Conservation (phyloP, 2,329 filamentous ascomycete species). For the Blastomyces gilchristii region DNA sequence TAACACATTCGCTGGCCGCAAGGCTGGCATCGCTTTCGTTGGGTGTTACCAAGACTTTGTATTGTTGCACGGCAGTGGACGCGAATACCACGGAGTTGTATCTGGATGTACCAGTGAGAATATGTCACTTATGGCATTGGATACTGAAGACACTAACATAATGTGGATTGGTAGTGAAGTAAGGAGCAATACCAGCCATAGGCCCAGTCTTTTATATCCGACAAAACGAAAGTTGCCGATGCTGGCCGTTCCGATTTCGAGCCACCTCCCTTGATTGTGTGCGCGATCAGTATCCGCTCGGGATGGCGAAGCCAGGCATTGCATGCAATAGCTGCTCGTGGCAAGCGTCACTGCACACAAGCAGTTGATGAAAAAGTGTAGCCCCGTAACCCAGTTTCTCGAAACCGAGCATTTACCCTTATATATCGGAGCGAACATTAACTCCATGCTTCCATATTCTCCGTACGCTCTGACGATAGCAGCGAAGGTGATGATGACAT, state of each 20-base stretch:
- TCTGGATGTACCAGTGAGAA: constrained; percentile 4
- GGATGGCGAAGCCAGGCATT: constrained; percentile 25
- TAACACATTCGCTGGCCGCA: background rate
- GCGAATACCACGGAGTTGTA: constrained; percentile 18
- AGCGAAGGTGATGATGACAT: constrained; percentile 10
- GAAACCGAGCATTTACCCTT: constrained; percentile 11
- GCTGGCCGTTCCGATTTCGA: constrained; percentile 25
- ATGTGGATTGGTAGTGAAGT: constrained; percentile 16
- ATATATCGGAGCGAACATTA: constrained; percentile 7
- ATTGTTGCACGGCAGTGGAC: constrained; percentile 3
- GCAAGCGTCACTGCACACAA: constrained; percentile 25
- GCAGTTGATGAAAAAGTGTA: constrained; percentile 29
- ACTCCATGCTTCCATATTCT: background rate
- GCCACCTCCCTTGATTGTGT: constrained; percentile 22
- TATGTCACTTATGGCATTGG: background rate
- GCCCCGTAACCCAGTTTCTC: constrained; percentile 13
- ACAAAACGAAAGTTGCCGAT: constrained; percentile 19
- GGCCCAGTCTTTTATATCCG: background rate
- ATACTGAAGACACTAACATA: constrained; percentile 9
- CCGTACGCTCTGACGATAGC: constrained; percentile 1
- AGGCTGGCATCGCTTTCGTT: background rate
- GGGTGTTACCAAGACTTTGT: constrained; percentile 2
- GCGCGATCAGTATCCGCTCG: constrained; percentile 24
- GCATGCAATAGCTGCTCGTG: constrained; percentile 30
- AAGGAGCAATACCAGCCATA: constrained; percentile 11